These are phyloP conservation scores for Maudiozyma turicensis DNA, from an alignment of 805 yeast genomes.

Conservation along the genomic window DNA sequence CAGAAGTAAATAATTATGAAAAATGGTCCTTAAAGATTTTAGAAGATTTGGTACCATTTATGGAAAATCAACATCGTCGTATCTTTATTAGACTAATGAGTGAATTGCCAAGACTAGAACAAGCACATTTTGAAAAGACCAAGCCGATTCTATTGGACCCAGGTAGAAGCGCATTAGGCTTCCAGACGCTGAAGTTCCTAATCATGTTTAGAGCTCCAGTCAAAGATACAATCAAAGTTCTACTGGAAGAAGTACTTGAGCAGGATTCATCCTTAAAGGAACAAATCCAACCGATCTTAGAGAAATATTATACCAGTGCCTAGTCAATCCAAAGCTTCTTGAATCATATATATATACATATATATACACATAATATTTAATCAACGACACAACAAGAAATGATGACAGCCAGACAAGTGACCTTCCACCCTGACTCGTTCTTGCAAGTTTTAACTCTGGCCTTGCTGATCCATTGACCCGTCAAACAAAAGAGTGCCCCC, in stretches of 20 bases:
- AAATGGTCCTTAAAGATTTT: slow-evolving; percentile 63
- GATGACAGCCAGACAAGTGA: too few relatives aligned
- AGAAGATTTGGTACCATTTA: slow-evolving; percentile 72
- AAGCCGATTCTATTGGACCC: slow-evolving; percentile 80
- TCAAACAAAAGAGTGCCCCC: neutral
- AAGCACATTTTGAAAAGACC: slow-evolving; percentile 51
- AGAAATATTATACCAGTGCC: slow-evolving; percentile 13
- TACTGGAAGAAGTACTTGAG: slow-evolving; percentile 18
- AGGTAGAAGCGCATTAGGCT: slow-evolving; percentile 67
- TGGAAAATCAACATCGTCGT: slow-evolving; percentile 74
- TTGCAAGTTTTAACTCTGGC: neutral
- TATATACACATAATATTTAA: too few relatives aligned
- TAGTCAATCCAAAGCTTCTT: too few relatives aligned
- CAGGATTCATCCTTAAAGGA: slow-evolving; percentile 20
- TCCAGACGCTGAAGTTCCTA: slow-evolving; percentile 70
- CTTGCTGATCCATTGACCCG: neutral
- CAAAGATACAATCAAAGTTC: slow-evolving; percentile 29
- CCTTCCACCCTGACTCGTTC: neutral
- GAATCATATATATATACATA: too few relatives aligned
- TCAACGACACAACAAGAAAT: too few relatives aligned
- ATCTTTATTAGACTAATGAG: slow-evolving; percentile 73
- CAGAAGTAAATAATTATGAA: slow-evolving; percentile 35
- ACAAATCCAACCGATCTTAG: slow-evolving; percentile 21
- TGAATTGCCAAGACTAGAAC: slow-evolving; percentile 72
- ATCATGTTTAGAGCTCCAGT: slow-evolving; percentile 90